Conservation (phyloP, 2,329 filamentous ascomycete species). For the Neobulgaria alba region DNA sequence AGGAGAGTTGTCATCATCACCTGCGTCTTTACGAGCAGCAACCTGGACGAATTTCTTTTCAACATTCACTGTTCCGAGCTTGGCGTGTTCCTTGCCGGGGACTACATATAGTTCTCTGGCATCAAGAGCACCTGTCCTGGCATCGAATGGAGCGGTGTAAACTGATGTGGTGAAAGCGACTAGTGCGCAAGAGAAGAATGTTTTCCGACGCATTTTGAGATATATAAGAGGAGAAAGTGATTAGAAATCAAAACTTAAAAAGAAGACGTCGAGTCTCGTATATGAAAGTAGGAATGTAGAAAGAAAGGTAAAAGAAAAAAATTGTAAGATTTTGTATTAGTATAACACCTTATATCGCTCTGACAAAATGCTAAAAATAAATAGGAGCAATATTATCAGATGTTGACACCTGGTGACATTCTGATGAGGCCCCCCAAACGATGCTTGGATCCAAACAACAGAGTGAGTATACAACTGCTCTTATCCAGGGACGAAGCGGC, state of each 20-base stretch:
- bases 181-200: constrained; percentile 15
- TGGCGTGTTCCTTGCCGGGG: too few relatives aligned
- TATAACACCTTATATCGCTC: not conserved
- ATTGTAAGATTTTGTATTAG: not conserved
- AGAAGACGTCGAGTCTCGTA: constrained; percentile 5
- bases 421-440: not conserved
- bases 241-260: not conserved
- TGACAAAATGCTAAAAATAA: not conserved
- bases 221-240: not conserved
- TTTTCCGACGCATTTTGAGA: constrained; percentile 17
- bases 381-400: not conserved
- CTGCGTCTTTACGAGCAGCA: too few relatives aligned
- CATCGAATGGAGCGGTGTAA: too few relatives aligned
- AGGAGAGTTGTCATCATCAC: too few relatives aligned
- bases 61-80: too few relatives aligned
- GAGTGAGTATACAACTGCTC: too few relatives aligned
- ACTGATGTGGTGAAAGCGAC: too few relatives aligned
- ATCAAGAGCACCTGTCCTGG: too few relatives aligned
- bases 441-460: not conserved
- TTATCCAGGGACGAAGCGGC: too few relatives aligned
- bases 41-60: too few relatives aligned
- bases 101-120: too few relatives aligned
- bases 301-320: not conserved
- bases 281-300: constrained; percentile 1
- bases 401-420: not conserved